These are phyloP conservation scores for Yamadazyma conglobata DNA, from an alignment of 1,139 yeast genomes.

Conservation along the genomic window DNA sequence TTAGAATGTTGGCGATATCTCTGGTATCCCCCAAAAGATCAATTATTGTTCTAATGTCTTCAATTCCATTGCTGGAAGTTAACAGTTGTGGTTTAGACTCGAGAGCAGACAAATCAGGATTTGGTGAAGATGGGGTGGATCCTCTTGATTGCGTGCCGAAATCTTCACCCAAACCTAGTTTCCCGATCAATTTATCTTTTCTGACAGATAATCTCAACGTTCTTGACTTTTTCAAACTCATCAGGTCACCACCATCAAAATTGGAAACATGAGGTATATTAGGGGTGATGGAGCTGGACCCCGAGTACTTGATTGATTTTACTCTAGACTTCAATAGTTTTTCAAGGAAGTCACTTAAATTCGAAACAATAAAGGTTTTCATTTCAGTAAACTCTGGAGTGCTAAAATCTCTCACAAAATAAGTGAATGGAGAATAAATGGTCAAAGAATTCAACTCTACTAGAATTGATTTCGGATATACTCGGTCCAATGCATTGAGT, in stretches of 20 bases:
- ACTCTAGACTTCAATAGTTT: slow-evolving; percentile 23
- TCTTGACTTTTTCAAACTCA: slow-evolving; percentile 28
- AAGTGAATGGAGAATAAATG: slow-evolving; percentile 59
- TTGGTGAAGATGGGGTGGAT: slow-evolving; percentile 6
- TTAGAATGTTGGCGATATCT: slow-evolving; percentile 46
- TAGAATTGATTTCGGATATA: slow-evolving; percentile 23
- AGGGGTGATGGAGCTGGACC: slow-evolving; percentile 5
- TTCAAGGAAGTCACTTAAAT: slow-evolving; percentile 29
- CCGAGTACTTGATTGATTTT: slow-evolving; percentile 19
- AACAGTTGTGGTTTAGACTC: slow-evolving; percentile 6
- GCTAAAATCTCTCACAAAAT: slow-evolving; percentile 62
- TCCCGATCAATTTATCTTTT: slow-evolving; percentile 21
- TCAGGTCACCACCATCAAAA: slow-evolving; percentile 11
- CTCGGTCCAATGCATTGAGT: slow-evolving; percentile 22
- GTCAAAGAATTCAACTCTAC: slow-evolving; percentile 42
- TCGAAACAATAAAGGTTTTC: slow-evolving; percentile 24
- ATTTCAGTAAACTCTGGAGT: slow-evolving; percentile 28
- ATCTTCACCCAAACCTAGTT: slow-evolving; percentile 14
- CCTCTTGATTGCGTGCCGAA: slow-evolving; percentile 7
- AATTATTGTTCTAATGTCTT: slow-evolving; percentile 43
- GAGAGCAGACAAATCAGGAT: slow-evolving; percentile 3
- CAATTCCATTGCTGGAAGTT: slow-evolving; percentile 22
- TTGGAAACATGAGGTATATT: slow-evolving; percentile 3
- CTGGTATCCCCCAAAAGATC: slow-evolving; percentile 34
- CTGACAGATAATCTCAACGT: slow-evolving; percentile 31